These are phyloP conservation scores for Paecilomyces sp. DNA, from an alignment of 2,329 filamentous ascomycete genomes.

Conservation along the genomic window DNA sequence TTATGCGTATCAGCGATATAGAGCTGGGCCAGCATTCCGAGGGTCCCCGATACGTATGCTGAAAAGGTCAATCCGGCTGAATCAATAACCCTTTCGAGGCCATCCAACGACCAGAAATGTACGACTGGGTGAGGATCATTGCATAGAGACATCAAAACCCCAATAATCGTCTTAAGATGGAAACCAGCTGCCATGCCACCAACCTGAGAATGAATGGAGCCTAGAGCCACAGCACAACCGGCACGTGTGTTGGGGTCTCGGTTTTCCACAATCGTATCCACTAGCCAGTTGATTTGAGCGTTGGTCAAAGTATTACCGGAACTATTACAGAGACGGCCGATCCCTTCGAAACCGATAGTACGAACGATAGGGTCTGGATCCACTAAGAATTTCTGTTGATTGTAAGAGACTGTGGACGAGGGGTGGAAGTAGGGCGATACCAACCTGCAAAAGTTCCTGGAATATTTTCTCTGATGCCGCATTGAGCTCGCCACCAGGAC, in stretches of 20 bases:
- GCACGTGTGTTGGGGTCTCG: constrained; percentile 88
- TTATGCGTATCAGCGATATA: constrained; percentile 92
- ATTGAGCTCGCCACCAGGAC: constrained; percentile 65
- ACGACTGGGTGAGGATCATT: constrained; percentile 93
- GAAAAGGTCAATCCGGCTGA: constrained; percentile 90
- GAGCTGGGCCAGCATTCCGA: constrained; percentile 89
- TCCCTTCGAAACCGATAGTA: constrained; percentile 72
- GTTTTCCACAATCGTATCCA: constrained; percentile 91
- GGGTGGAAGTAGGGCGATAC: constrained; percentile 30
- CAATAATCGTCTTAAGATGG: constrained; percentile 94
- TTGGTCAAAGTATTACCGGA: constrained; percentile 88
- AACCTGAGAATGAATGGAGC: constrained; percentile 88
- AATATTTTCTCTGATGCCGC: constrained; percentile 67
- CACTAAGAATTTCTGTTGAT: constrained; percentile 59
- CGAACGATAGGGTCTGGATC: constrained; percentile 82
- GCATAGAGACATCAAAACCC: constrained; percentile 94
- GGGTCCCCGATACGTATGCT: constrained; percentile 77
- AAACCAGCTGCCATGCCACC: constrained; percentile 96
- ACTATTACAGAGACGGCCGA: constrained; percentile 75
- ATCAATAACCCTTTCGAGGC: constrained; percentile 76
- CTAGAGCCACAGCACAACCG: constrained; percentile 87
- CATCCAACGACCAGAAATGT: constrained; percentile 93
- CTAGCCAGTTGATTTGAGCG: constrained; percentile 78
- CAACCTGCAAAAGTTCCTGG: constrained; percentile 67
- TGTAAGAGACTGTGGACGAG: constrained; percentile 17